Conservation (phyloP, 306 rosid genomes). For the Quillaja saponaria region DNA sequence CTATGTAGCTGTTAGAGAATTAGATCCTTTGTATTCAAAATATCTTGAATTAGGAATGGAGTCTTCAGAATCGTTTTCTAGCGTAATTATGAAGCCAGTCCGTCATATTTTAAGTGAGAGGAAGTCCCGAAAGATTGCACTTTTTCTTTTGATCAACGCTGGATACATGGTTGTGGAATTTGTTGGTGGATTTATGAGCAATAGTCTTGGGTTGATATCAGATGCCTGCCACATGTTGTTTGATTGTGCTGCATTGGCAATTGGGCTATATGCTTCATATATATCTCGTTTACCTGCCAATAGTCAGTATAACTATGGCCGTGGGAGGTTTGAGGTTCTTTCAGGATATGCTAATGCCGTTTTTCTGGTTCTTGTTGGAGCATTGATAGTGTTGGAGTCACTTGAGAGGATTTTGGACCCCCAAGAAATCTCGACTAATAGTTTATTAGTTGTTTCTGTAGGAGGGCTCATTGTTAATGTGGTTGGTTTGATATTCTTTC, state of each 20-base stretch:
- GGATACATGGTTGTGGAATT: constrained; percentile 92
- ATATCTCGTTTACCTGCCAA: constrained; percentile 91
- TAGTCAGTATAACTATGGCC: constrained; percentile 71
- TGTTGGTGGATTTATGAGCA: constrained; percentile 89
- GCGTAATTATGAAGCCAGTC: constrained; percentile 67
- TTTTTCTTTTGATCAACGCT: constrained; percentile 83
- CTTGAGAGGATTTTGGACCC: constrained; percentile 95
- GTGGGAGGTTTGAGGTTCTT: constrained; percentile 95
- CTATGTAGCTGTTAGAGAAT: constrained; percentile 72
- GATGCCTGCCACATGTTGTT: constrained; percentile 98
- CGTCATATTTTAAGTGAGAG: constrained; percentile 86
- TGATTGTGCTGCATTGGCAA: constrained; percentile 97
- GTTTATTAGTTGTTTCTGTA: constrained; percentile 74
- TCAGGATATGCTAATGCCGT: constrained; percentile 89
- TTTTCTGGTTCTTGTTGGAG: constrained; percentile 87
- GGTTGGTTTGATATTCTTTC: constrained; percentile 84
- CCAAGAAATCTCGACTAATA: constrained; percentile 80
- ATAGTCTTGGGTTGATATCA: constrained; percentile 88
- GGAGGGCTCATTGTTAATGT: constrained; percentile 89
- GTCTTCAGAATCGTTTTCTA: constrained; percentile 43
- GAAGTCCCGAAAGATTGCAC: constrained; percentile 83
- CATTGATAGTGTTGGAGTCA: constrained; percentile 85
- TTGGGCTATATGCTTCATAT: constrained; percentile 92
- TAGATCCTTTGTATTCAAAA: constrained; percentile 51
- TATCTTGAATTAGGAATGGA: constrained; percentile 53